Percentiles rank a stretch among this genome's conserved stretches.
Evolutionary conservation across 2,329 filamentous ascomycete species (phyloP).

Genomic region (Fusarium citri): DNA sequence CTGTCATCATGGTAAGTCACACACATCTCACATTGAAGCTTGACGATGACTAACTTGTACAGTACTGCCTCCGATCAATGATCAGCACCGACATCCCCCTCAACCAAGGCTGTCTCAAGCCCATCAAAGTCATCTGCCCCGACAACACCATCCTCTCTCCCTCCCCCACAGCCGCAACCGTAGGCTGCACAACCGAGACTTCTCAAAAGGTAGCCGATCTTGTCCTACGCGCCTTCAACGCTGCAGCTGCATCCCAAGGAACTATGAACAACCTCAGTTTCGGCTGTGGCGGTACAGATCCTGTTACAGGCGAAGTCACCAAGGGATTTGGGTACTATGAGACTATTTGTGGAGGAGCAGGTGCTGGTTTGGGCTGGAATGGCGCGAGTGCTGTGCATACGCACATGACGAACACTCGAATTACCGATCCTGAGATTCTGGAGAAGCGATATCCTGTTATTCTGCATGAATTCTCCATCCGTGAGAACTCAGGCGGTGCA

Average conservation of each 20-base stretch:
- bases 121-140: conserved; percentile 46
- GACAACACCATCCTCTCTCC: conserved; percentile 51
- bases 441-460: conserved; percentile 52
- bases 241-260: conserved; percentile 81
- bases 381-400: conserved; percentile 49
- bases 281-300: conserved; percentile 67
- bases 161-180: conserved; percentile 48
- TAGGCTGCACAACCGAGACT: conserved; percentile 50
- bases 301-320: conserved; percentile 39
- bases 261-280: conserved; percentile 86
- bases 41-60: neutral
- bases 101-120: conserved; percentile 62
- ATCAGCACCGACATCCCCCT: conserved; percentile 51
- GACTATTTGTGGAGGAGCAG: conserved; percentile 51
- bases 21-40: too few relatives aligned
- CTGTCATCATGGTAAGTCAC: conserved; percentile 46
- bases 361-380: conserved; percentile 47
- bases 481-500: conserved; percentile 60
- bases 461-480: conserved; percentile 49
- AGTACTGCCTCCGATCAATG: conserved; percentile 50
- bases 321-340: conserved; percentile 53
- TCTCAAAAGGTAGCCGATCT: conserved; percentile 66
- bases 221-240: conserved; percentile 79
- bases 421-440: conserved; percentile 52
- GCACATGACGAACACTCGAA: conserved; percentile 55